A percentile compares a stretch with the other conserved stretches of the same genome.
These are phyloP conservation scores for Penicillium sp. DNA, from an alignment of 2,329 filamentous ascomycete genomes.

Conservation along the genomic window DNA sequence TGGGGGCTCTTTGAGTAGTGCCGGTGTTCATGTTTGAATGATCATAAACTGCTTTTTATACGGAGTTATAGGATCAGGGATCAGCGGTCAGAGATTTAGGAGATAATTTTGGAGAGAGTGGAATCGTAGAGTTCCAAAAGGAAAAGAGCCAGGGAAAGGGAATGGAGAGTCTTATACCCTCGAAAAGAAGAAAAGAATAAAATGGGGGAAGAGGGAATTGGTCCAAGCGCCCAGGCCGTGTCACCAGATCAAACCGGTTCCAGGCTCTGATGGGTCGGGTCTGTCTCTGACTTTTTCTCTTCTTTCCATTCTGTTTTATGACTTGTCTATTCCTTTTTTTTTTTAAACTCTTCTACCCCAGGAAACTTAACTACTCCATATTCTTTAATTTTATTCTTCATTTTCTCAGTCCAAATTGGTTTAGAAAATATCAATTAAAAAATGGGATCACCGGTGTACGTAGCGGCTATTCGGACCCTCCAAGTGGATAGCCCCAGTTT, in stretches of 20 bases:
- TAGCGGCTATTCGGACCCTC: slow-evolving; percentile 6
- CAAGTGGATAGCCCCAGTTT: slow-evolving; percentile 10
- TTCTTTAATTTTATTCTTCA: not conserved
- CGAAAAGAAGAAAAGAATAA: not conserved
- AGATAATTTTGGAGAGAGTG: not conserved
- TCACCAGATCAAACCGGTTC: slow-evolving; percentile 15
- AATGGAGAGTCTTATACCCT: slow-evolving; percentile 12
- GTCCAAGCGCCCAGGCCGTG: slow-evolving; percentile 11
- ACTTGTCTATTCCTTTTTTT: not conserved
- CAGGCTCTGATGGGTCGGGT: slow-evolving; percentile 1
- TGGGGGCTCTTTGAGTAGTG: slow-evolving; percentile 14
- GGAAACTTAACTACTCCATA: not conserved
- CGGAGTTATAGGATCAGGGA: no score
- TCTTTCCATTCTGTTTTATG: not conserved
- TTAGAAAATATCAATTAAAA: not conserved
- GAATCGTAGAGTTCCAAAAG: not conserved
- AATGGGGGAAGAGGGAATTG: slow-evolving; percentile 16
- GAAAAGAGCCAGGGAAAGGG: not conserved
- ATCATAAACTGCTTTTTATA: not conserved
- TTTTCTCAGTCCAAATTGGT: not conserved
- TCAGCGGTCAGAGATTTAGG: not conserved
- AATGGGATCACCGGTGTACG: not conserved
- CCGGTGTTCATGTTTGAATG: slow-evolving; percentile 21
- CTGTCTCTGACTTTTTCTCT: not conserved
- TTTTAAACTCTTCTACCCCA: not conserved